These are phyloP conservation scores for Thalia dealbata DNA, from an alignment of 176 grass and related monocot genomes.

Conservation along the genomic window DNA sequence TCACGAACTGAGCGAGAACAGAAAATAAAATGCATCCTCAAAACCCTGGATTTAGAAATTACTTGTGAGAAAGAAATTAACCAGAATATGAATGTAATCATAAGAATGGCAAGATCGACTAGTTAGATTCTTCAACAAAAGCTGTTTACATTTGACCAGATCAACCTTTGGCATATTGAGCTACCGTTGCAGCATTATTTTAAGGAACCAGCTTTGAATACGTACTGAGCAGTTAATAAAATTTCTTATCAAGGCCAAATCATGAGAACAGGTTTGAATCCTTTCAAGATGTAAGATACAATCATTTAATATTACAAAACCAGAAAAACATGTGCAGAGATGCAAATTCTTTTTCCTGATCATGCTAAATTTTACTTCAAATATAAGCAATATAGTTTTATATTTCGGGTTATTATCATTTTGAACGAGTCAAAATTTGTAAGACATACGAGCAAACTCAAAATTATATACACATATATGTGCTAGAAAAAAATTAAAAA, in stretches of 20 bases:
- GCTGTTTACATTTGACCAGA: background rate
- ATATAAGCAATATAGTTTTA: background rate
- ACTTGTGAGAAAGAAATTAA: background rate
- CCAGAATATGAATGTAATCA: too few relatives aligned
- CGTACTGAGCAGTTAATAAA: background rate
- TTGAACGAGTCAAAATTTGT: too few relatives aligned
- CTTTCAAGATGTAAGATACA: background rate
- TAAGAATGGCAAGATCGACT: too few relatives aligned
- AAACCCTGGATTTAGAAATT: background rate
- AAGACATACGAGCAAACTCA: too few relatives aligned
- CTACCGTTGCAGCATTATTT: background rate
- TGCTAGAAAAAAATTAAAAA: too few relatives aligned
- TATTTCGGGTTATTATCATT: background rate
- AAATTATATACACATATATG: too few relatives aligned
- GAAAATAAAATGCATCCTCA: background rate
- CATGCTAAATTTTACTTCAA: background rate
- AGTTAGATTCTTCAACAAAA: background rate
- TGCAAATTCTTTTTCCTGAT: background rate
- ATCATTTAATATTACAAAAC: background rate
- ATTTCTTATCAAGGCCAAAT: background rate
- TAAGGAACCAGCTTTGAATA: background rate
- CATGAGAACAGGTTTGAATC: background rate
- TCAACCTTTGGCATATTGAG: background rate
- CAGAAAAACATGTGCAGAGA: too few relatives aligned
- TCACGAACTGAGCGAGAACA: background rate